Evolutionary conservation across 139 green algal species (phyloP).

Genomic region (Chlamydomonas eustigma): DNA sequence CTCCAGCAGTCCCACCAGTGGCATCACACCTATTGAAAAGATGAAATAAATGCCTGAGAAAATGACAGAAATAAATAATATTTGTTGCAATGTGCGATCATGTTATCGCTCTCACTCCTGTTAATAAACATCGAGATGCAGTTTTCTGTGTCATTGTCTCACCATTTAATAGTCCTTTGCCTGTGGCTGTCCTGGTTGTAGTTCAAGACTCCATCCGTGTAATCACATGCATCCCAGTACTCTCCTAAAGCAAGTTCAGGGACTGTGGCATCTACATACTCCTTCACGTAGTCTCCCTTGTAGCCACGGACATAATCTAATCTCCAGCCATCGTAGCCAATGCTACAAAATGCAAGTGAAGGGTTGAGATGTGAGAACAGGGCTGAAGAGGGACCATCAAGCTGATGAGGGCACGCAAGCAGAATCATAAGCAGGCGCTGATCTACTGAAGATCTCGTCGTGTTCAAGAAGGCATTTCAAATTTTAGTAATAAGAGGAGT

Average conservation of each 20-base stretch:
- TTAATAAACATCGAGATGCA: no score
- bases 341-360: constrained; percentile 31
- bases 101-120: no score
- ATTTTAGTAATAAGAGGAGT: no score
- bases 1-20: constrained; percentile 79
- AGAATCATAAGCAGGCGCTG: no score
- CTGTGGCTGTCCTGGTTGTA: constrained; percentile 88
- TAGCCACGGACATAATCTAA: constrained; percentile 93
- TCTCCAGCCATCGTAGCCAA: constrained; percentile 93
- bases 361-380: no score
- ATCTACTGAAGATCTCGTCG: no score
- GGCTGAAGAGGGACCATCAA: no score
- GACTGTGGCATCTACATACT: constrained; percentile 82
- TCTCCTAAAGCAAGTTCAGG: constrained; percentile 89
- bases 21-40: constrained; percentile 82
- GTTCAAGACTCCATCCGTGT: constrained; percentile 92
- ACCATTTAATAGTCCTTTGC: constrained; percentile 49
- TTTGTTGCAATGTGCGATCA: no score
- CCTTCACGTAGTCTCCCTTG: constrained; percentile 46
- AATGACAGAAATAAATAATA: no score
- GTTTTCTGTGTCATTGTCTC: neutral
- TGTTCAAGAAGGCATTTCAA: no score
- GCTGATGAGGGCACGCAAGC: no score
- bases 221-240: constrained; percentile 94
- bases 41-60: no score